phyloP scores from a whole-genome alignment of 495 filamentous ascomycete genomes.

The Xylaria telfairii region DNA sequence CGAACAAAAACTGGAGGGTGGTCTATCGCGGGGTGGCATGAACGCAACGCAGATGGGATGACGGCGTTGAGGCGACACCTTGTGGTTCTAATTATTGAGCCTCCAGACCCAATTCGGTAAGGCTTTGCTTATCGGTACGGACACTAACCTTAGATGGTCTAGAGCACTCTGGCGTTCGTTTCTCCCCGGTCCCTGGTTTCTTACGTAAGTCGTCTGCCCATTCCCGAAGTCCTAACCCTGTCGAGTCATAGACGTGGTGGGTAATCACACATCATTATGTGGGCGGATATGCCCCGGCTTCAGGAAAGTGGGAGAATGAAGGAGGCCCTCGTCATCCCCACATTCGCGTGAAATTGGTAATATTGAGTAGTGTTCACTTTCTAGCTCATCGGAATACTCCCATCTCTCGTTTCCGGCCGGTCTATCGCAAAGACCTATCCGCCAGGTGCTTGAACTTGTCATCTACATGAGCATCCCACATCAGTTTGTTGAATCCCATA shows the following conservation, averaged over 20 bases:
- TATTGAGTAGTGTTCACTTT: not conserved
- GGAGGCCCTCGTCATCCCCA: not conserved
- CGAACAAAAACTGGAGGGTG: not conserved
- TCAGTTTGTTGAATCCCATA: not conserved
- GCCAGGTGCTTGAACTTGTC: not conserved
- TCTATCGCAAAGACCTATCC: not conserved
- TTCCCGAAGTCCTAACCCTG: not conserved
- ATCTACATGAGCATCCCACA: constrained; percentile 2
- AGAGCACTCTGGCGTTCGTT: not conserved
- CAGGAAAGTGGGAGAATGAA: not conserved
- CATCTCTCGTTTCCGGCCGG: not conserved
- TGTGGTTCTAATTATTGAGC: constrained; percentile 1
- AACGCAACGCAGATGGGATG: not conserved
- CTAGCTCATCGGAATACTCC: not conserved
- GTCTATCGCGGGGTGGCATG: not conserved
- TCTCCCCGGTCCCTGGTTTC: not conserved
- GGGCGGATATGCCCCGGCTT: not conserved
- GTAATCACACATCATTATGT: not conserved
- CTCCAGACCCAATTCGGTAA: constrained; percentile 1
- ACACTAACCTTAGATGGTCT: constrained; percentile 12
- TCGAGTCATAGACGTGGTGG: not conserved
- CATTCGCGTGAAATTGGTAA: not conserved
- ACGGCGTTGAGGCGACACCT: not conserved
- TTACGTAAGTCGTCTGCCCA: not conserved
- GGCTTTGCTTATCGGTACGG: not conserved